phyloP scores from a whole-genome alignment of 2,329 filamentous ascomycete species.

The Periconia sp. region DNA sequence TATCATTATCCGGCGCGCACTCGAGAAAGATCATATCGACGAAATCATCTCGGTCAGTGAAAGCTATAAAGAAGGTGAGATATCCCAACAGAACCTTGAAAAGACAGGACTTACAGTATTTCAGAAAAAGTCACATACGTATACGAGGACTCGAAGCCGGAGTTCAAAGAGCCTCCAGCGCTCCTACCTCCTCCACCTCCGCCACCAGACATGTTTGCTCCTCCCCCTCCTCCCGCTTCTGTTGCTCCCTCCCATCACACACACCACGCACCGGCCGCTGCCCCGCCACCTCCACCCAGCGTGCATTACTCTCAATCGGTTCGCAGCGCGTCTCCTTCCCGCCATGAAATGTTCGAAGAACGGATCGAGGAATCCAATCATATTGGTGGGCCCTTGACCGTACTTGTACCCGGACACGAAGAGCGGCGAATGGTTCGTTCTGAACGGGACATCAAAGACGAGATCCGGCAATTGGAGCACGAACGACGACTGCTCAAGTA shows the following conservation, averaged over 20 bases:
- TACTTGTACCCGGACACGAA: constrained; percentile 55
- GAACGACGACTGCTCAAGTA: constrained; percentile 65
- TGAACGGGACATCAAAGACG: constrained; percentile 71
- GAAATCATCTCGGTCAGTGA: constrained; percentile 84
- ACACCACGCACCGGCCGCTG: constrained; percentile 7
- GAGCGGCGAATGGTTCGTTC: constrained; percentile 41
- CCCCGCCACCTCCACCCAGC: constrained; percentile 26
- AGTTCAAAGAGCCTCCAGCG: constrained; percentile 17
- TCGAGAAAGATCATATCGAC: constrained; percentile 91
- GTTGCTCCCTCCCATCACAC: constrained; percentile 17
- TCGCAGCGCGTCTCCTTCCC: constrained; percentile 38
- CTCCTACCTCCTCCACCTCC: constrained; percentile 20
- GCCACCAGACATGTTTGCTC: constrained; percentile 12
- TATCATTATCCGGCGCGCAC: constrained; percentile 80
- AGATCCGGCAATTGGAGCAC: constrained; percentile 74
- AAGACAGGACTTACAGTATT: constrained; percentile 6
- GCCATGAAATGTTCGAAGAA: constrained; percentile 46
- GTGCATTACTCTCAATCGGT: constrained; percentile 42
- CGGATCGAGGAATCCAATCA: constrained; percentile 55
- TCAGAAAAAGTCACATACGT: constrained; percentile 45
- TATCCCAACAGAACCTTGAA: background rate
- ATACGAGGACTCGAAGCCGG: constrained; percentile 34
- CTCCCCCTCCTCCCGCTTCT: constrained; percentile 16
- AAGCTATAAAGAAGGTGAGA: constrained; percentile 64
- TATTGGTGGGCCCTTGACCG: constrained; percentile 53